These are phyloP conservation scores for Daldinia bambusicola DNA, from an alignment of 495 filamentous ascomycete genomes.

Conservation along the genomic window DNA sequence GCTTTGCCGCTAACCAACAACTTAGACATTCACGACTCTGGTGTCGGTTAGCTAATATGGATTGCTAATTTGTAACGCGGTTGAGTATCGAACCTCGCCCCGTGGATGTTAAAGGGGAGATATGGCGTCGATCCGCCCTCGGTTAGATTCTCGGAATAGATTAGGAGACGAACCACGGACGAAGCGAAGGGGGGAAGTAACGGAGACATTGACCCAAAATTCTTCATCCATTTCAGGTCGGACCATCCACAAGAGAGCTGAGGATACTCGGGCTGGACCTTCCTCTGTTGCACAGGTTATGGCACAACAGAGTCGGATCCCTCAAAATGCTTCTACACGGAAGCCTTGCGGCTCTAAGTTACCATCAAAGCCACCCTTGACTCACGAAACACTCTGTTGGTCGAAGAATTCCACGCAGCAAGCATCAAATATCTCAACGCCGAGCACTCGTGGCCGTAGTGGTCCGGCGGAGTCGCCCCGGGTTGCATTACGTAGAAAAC, in stretches of 20 bases:
- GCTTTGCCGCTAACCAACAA: slow-evolving; percentile 33
- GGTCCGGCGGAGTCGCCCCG: slow-evolving; percentile 48
- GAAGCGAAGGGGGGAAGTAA: slow-evolving; percentile 34
- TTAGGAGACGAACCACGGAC: slow-evolving; percentile 33
- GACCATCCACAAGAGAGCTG: slow-evolving; percentile 38
- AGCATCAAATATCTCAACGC: slow-evolving; percentile 30
- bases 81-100: slow-evolving; percentile 19
- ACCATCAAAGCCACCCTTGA: slow-evolving; percentile 38
- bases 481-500: slow-evolving; percentile 59
- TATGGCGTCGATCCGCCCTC: slow-evolving; percentile 38
- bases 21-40: slow-evolving; percentile 14
- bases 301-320: slow-evolving; percentile 49
- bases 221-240: slow-evolving; percentile 30
- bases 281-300: slow-evolving; percentile 49
- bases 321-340: slow-evolving; percentile 47
- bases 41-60: slow-evolving; percentile 30
- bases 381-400: slow-evolving; percentile 49
- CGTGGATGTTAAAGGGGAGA: slow-evolving; percentile 27
- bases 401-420: slow-evolving; percentile 35
- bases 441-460: slow-evolving; percentile 14
- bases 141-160: slow-evolving; percentile 31
- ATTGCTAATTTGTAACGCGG: slow-evolving; percentile 21
- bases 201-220: slow-evolving; percentile 33
- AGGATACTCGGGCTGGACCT: slow-evolving; percentile 39
- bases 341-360: slow-evolving; percentile 31